Percentiles rank a stretch among this genome's conserved stretches.
Conservation (phyloP, 352 stramenopile species). For the Phytophthora sp. region DNA sequence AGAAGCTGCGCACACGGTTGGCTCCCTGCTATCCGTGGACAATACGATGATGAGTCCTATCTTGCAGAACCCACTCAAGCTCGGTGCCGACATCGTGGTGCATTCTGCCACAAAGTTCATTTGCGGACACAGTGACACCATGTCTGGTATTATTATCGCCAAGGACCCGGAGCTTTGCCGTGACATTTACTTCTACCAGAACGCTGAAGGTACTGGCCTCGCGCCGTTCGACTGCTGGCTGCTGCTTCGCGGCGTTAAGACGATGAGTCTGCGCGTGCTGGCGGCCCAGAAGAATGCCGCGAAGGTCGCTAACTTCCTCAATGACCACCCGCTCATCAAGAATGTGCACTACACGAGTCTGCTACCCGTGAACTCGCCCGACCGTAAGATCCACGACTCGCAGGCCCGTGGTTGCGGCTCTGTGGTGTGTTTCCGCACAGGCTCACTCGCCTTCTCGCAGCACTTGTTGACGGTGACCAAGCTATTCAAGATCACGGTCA, state of each 20-base stretch:
- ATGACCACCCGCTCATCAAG: constrained; percentile 81
- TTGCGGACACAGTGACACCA: constrained; percentile 96
- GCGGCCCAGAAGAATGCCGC: constrained; percentile 90
- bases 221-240: constrained; percentile 93
- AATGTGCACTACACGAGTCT: constrained; percentile 94
- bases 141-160: constrained; percentile 93
- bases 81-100: constrained; percentile 96
- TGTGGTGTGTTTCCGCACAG: constrained; percentile 92
- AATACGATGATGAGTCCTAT: constrained; percentile 98
- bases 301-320: constrained; percentile 89
- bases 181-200: constrained; percentile 92
- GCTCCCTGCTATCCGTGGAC: constrained; percentile 91
- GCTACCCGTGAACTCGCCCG: constrained; percentile 54
- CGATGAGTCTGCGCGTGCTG: constrained; percentile 86
- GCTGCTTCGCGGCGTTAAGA: constrained; percentile 90
- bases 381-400: constrained; percentile 86
- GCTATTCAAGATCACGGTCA: constrained; percentile 95
- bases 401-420: constrained; percentile 87
- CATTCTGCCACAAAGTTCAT: constrained; percentile 99
- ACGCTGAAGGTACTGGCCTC: constrained; percentile 89
- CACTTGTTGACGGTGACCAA: constrained; percentile 92
- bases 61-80: constrained; percentile 92
- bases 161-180: constrained; percentile 82
- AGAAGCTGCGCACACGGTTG: constrained; percentile 79
- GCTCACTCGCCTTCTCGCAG: constrained; percentile 86